Base-by-base conservation (phyloP, 352 stramenopile genomes). In the Globisporangium heterothallicum region DNA sequence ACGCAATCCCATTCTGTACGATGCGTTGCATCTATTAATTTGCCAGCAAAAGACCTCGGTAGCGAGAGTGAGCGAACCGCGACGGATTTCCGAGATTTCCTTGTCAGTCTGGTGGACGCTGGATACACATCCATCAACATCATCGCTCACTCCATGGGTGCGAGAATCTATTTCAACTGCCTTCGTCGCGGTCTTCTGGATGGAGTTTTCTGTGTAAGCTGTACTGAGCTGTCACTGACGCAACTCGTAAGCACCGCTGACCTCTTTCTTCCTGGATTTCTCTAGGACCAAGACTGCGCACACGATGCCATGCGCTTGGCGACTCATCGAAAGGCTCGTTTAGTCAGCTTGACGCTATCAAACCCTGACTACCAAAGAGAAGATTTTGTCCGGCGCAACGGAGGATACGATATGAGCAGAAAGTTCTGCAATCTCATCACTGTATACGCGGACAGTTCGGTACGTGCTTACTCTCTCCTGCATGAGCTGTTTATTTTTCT, bases 341-440 rank as follows among this genome's bases (percentile, higher is more conserved):
- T 85, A 4, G 66, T 69, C 13, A 92, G 58, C 16, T 70, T 95
- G 5, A 94, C 71, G 4, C 76, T 95, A 22, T 70, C 72, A 19
- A 94, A 95, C 41, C 78, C 83, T 4, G 83, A 94, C 56, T 95
- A 89, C 51, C 68, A 82, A 7, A 58, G 81, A 10, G 56, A 73
- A 19, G 72, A 79, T 32, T 95, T 94, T 51, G 61, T 71, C 2
- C 66, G 81, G 27, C 67, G 72, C 35, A 74, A 66, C 13, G 74
- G 74, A 42, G 66, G 53, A 0, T 95, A 89, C 49, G 64, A 75
- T 26, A 60, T 65, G 2, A 62, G 81, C 8, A 77, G 74, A 9
- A 67, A 63, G 21, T 80, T 89, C 25, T 84, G 71, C 46, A 56
- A 65, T 19, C 67, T 75, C 36, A 84, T 95, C 35, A 94, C 83